Base-by-base conservation (phyloP, 108 stramenopile genomes). In the Chaetoceros muelleri region DNA sequence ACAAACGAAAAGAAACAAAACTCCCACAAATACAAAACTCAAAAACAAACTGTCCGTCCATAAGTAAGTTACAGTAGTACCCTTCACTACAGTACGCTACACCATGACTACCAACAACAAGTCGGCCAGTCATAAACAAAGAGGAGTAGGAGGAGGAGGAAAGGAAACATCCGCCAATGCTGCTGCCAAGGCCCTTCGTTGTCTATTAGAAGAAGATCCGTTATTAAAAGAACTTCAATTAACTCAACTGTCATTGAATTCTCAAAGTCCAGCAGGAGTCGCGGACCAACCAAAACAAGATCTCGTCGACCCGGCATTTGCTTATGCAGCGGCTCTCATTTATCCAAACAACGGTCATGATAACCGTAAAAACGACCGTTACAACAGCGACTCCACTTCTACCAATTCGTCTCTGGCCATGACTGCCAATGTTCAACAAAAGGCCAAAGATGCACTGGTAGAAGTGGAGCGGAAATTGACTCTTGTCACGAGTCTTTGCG, bases 391-490 rank as follows among this genome's bases (percentile, higher is more conserved):
- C n/a, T n/a, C n/a, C n/a, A n/a, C n/a, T n/a, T n/a, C n/a, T n/a
- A n/a, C n/a, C n/a, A n/a, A n/a, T n/a, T n/a, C n/a, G n/a, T n/a
- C n/a, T n/a, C n/a, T n/a, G 44, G n/a, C n/a, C n/a, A n/a, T n/a
- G n/a, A n/a, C 8, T 40, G 34, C 8, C 13, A 40, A 61, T 17
- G 20, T 55, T 53, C 71, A 72, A 54, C 63, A 69, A 49, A 75
- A 66, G 30, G 88, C 88, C 20, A 76, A 79, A 29, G 79, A 74
- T 27, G 84, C 84, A 10, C 56, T 90, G 63, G 78, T 73, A 25
- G 84, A 90, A 53, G 88, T 90, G n/a, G 80, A 86, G 29, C 80
- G 84, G 1, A 85, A 86, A 52, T 66, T 85, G 30, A 74, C 79
- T 16, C 57, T 90, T 55, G 88, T 90, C 46, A 78, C 80, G 55